Conservation (phyloP, 2,329 filamentous ascomycete genomes). For the Ophiostoma ulmi region DNA sequence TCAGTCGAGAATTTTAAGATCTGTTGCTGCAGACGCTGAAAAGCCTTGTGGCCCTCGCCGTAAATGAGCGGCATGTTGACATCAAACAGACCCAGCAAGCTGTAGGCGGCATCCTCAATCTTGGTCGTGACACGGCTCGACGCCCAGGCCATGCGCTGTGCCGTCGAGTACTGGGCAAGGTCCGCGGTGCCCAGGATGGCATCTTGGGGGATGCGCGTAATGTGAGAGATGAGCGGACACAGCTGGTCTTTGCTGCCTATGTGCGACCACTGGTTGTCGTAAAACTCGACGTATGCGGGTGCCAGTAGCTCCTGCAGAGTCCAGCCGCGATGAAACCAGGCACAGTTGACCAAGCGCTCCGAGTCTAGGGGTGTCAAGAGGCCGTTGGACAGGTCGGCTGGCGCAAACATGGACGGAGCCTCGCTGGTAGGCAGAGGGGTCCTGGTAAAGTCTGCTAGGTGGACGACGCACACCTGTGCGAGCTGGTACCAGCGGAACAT, state of each 20-base stretch:
- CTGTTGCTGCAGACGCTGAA: slow-evolving; percentile 26
- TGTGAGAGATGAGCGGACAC: slow-evolving; percentile 7
- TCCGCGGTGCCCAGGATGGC: slow-evolving; percentile 15
- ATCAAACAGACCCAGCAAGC: slow-evolving; percentile 27
- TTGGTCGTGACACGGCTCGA: slow-evolving; percentile 25
- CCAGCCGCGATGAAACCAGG: slow-evolving; percentile 27
- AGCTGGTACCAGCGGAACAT: slow-evolving; percentile 27
- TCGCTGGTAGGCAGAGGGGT: not conserved
- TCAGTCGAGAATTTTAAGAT: slow-evolving; percentile 22
- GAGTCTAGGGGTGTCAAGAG: no score
- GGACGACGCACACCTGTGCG: slow-evolving; percentile 23
- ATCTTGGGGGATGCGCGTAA: slow-evolving; percentile 22
- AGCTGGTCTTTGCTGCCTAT: slow-evolving; percentile 23
- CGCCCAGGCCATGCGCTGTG: slow-evolving; percentile 28
- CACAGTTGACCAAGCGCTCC: no score
- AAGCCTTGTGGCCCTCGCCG: slow-evolving; percentile 27
- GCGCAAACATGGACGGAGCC: no score
- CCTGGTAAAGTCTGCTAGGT: slow-evolving; percentile 19
- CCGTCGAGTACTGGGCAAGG: slow-evolving; percentile 17
- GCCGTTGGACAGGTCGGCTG: no score
- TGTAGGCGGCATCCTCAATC: slow-evolving; percentile 27
- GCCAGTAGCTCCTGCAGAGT: slow-evolving; percentile 29
- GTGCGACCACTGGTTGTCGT: slow-evolving; percentile 20
- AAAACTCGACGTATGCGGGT: slow-evolving; percentile 23
- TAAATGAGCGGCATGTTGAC: slow-evolving; percentile 28